phyloP scores from a whole-genome alignment of 129 eudicot species.

The Flaveria bidentis region DNA sequence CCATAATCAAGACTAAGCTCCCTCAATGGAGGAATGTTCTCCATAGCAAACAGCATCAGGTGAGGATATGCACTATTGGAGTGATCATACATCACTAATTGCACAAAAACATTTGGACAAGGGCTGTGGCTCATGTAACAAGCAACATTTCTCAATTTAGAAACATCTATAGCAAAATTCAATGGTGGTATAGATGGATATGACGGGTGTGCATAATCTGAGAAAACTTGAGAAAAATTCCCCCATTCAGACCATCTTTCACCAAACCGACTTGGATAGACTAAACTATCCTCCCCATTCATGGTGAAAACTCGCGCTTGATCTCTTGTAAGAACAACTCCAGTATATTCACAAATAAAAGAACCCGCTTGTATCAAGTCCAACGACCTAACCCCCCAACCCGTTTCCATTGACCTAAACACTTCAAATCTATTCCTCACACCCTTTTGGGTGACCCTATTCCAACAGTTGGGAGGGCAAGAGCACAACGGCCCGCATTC shows the following conservation, averaged over 20 bases:
- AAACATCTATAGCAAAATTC: conserved; percentile 6
- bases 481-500: conserved; percentile 18
- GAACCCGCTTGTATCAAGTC: conserved; percentile 25
- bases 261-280: conserved; percentile 25
- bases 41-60: conserved; percentile 68
- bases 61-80: conserved; percentile 53
- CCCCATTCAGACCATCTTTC: conserved; percentile 29
- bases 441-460: conserved; percentile 27
- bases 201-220: conserved; percentile 2
- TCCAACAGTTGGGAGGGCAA: conserved; percentile 19
- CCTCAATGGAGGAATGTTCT: conserved; percentile 72
- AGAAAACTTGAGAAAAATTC: conserved; percentile 10
- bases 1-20: conserved; percentile 77
- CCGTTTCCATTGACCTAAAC: conserved; percentile 24
- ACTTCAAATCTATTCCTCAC: conserved; percentile 17
- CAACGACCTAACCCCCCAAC: conserved; percentile 24
- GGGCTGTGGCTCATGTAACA: conserved; percentile 22
- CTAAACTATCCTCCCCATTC: conserved; percentile 25
- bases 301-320: conserved; percentile 13
- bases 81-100: conserved; percentile 64
- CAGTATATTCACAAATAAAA: conserved; percentile 28
- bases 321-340: conserved; percentile 22
- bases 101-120: conserved; percentile 41
- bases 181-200: conserved; percentile 5
- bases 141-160: conserved; percentile 12